Conservation (phyloP, 225 moss, liverwort and hornwort species). For the Asterella californica region DNA sequence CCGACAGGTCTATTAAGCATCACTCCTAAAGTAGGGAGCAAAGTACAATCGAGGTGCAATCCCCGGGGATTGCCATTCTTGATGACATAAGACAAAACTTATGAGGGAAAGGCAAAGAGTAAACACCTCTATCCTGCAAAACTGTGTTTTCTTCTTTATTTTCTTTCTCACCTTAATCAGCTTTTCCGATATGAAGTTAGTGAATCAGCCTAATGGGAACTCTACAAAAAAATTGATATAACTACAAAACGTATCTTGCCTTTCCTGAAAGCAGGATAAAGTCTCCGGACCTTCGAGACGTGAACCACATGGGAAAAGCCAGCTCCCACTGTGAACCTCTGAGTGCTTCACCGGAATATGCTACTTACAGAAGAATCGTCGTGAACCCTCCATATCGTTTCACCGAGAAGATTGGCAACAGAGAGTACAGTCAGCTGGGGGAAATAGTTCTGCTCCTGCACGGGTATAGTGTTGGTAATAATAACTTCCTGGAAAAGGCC, state of each 20-base stretch:
- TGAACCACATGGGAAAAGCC: background rate
- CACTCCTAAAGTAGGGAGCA: conserved; percentile 4
- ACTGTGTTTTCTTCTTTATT: conserved; percentile 30
- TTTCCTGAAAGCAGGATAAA: background rate
- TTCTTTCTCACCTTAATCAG: conserved; percentile 7
- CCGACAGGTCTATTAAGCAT: background rate
- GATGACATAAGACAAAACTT: conserved; percentile 2
- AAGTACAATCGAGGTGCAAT: conserved; percentile 3
- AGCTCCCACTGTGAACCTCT: background rate
- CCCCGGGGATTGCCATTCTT: background rate
- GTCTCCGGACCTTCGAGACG: background rate
- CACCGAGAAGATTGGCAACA: conserved; percentile 88
- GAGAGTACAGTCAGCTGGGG: conserved; percentile 84
- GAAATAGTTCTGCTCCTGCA: conserved; percentile 71
- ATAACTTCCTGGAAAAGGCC: conserved; percentile 94
- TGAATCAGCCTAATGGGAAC: conserved; percentile 10
- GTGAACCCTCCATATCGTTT: conserved; percentile 94
- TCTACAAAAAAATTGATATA: conserved; percentile 22
- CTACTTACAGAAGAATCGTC: conserved; percentile 84
- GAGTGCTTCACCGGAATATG: conserved; percentile 55
- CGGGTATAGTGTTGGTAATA: conserved; percentile 75
- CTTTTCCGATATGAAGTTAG: conserved; percentile 10
- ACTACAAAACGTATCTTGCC: conserved; percentile 32
- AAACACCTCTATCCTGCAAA: conserved; percentile 32
- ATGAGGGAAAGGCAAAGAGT: conserved; percentile 10